These are phyloP conservation scores for Drechslera avenae DNA, from an alignment of 2,329 filamentous ascomycete genomes.

Conservation along the genomic window DNA sequence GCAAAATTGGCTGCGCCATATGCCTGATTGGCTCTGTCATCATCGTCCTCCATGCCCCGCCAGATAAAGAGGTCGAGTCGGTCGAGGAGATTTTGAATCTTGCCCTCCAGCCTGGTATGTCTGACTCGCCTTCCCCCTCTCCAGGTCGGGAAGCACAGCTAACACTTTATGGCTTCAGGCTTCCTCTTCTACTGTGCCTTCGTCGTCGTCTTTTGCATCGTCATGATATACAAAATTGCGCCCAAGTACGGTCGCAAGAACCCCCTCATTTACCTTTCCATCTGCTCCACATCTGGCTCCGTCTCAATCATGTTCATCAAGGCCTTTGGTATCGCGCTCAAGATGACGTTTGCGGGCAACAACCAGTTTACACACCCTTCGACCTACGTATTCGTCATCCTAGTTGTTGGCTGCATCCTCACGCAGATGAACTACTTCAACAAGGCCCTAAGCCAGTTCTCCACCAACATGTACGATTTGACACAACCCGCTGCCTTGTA, in stretches of 20 bases:
- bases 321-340: slow-evolving; percentile 95
- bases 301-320: slow-evolving; percentile 99
- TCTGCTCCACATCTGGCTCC: slow-evolving; percentile 95
- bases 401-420: slow-evolving; percentile 89
- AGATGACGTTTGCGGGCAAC: slow-evolving; percentile 88
- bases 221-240: slow-evolving; percentile 97
- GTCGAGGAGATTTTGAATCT: slow-evolving; percentile 91
- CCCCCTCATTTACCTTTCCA: slow-evolving; percentile 93
- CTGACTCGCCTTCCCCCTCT: slow-evolving; percentile 26
- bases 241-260: slow-evolving; percentile 93
- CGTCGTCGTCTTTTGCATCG: slow-evolving; percentile 79
- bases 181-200: slow-evolving; percentile 85
- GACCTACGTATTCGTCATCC: slow-evolving; percentile 96
- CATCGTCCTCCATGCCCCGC: slow-evolving; percentile 94
- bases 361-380: slow-evolving; percentile 96
- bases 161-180: slow-evolving; percentile 58
- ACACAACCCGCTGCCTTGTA: background rate
- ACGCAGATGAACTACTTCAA: slow-evolving; percentile 99
- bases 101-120: slow-evolving; percentile 84
- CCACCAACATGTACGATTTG: slow-evolving; percentile 84
- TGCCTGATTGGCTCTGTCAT: slow-evolving; percentile 96
- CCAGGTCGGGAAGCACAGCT: slow-evolving; percentile 7
- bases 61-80: slow-evolving; percentile 87
- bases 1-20: slow-evolving; percentile 93
- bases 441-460: slow-evolving; percentile 95